Evolutionary conservation across 1,284 basidiomycete species (phyloP).

Genomic region (Prillingera fragicola): DNA sequence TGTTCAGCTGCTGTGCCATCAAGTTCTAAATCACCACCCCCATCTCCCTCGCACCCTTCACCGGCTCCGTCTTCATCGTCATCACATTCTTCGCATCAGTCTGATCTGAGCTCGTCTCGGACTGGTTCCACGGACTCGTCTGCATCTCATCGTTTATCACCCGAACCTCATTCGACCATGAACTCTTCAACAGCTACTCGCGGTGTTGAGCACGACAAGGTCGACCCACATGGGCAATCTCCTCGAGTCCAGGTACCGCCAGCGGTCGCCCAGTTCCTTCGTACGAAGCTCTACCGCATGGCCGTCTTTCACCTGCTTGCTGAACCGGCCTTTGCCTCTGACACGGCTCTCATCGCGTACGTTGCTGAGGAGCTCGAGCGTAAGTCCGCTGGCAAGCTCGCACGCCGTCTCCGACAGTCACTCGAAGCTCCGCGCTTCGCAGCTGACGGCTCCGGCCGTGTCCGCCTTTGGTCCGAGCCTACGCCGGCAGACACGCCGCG

Average conservation of each 20-base stretch:
- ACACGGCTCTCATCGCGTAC: slow-evolving; percentile 16
- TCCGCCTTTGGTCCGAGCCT: neutral
- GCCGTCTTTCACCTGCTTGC: slow-evolving; percentile 32
- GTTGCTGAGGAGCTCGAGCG: slow-evolving; percentile 21
- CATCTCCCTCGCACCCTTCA: too few species aligned
- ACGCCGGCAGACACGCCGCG: neutral
- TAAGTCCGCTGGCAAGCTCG: slow-evolving; percentile 34
- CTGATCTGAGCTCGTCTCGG: too few species aligned
- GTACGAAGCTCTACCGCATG: slow-evolving; percentile 30
- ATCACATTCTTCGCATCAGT: too few species aligned
- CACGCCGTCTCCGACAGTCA: slow-evolving; percentile 22
- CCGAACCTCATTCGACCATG: too few species aligned
- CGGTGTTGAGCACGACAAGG: too few species aligned
- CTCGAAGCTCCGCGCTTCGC: slow-evolving; percentile 10
- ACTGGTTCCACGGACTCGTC: too few species aligned
- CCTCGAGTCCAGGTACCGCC: slow-evolving; percentile 18
- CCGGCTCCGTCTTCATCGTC: too few species aligned
- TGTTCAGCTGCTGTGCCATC: too few species aligned
- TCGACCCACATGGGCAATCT: too few species aligned
- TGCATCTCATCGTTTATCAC: too few species aligned
- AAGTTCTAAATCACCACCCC: too few species aligned
- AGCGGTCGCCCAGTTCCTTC: slow-evolving; percentile 25
- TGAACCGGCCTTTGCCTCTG: slow-evolving; percentile 25
- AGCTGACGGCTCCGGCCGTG: neutral
- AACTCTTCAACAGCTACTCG: too few species aligned